Base-by-base conservation (phyloP, 1,139 yeast species). In the Kodamaea sp. region DNA sequence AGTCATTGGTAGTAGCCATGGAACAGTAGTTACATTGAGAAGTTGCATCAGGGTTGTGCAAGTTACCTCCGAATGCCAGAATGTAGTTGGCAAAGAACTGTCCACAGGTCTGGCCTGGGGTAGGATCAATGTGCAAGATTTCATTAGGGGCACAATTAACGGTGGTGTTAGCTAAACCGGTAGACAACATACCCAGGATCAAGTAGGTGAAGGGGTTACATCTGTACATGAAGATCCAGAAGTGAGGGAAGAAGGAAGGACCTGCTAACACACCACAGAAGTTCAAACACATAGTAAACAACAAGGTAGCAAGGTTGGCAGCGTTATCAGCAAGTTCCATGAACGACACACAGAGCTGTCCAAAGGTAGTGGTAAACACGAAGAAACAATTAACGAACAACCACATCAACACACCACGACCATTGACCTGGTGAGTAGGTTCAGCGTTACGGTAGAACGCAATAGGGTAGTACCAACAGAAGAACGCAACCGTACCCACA, bases 231-330 rank as follows among this genome's bases (percentile, higher is more conserved):
- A 84, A 87, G 33, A 66, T 66, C 74, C 74, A 68, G 56, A 66
- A 65, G 4, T 67, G 57, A 19, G 68, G 68, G 63, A 84, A 61
- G 11, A 63, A 65, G n/a, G 62, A 54, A 20, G 82, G 77, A 22
- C 81, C 71, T 10, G 78, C 84, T 59, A 87, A 63, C 28, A 84
- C 94, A 75, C 95, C 96, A 65, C 92, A 82, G 78, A 87, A 86
- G 37, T 79, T 74, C 58, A 85, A 66, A 43, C 82, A 70, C 72
- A 84, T 61, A 13, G 89, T 76, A 60, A 82, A 83, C 50, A 82
- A 53, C 57, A 84, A 56, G 21, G 76, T 68, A 3, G 82, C 78
- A 40, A 82, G 50, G 51, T 83, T 82, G 41, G 87, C 90, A 32
- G 92, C 95, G 39, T 84, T 78, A 32, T 80, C 85, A n/a, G 79